Base-by-base conservation (phyloP, 192 early-diverging fungal genomes). In the Gaertneriomyces semiglobifer region DNA sequence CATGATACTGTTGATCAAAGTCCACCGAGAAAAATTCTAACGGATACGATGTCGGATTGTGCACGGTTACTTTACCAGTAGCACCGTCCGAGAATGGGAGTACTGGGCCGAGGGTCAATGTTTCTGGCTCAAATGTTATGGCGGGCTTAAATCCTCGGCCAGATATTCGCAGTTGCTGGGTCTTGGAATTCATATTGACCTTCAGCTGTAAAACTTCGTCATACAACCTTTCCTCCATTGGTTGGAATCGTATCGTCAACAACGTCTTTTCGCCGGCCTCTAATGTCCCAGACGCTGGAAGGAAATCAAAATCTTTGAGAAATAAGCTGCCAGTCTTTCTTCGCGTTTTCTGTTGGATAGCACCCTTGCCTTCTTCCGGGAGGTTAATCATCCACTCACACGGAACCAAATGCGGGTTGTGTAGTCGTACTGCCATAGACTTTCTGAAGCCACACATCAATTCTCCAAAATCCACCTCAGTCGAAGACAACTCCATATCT, bases 21-120 rank as follows among this genome's bases (percentile, higher is more conserved):
- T 86, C 81, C 14, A 78, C 25, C 3, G 81, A 77, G 48, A 68
- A 83, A 8, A 86, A 62, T 65, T 86, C 84, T 10, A 86, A 52
- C 2, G 80, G 74, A 44, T 79, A 71, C 48, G 66, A 66, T 18
- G 69, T 83, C 0, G 81, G 77, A 59, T 86, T 86, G 65, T 60
- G 62, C 12, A 79, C 74, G 7, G 57, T 64, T 50, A 86, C 70
- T 44, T 72, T 76, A 6, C 52, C 44, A 41, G 78, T 79, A 14
- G 57, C 60, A 16, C 80, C 83, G 5, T 86, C 84, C 11, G 76
- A 65, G 60, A 53, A 82, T 5, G 84, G 84, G 14, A 83, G 68
- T 7, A 86, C 74, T 8, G 83, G 79, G 3, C 81, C 79, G 33
- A 84, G 39, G 20, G 50, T 41, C 7, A 84, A 9, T 7, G 53